These are phyloP conservation scores for Bryoerythrophyllum caledonicum DNA, from an alignment of 225 moss, liverwort and hornwort species.

Conservation along the genomic window DNA sequence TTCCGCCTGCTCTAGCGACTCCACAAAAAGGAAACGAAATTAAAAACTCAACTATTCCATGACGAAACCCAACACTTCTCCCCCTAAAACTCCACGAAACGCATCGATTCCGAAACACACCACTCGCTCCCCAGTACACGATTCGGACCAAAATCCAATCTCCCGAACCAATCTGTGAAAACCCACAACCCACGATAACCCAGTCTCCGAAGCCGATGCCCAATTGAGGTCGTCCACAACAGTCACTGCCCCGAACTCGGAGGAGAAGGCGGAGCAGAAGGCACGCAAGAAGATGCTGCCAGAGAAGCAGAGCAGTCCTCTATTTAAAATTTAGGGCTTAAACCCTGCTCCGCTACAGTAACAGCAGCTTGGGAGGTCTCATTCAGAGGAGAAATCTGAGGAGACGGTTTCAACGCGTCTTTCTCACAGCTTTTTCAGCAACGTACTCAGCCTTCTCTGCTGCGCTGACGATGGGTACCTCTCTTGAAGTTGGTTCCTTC, in stretches of 20 bases:
- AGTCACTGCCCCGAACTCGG: neutral
- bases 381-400: neutral
- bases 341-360: neutral
- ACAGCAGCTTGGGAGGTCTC: neutral
- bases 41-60: slow-evolving; percentile 3
- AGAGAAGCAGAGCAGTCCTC: neutral
- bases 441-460: neutral
- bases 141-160: neutral
- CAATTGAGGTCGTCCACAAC: slow-evolving; percentile 1
- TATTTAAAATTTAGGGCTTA: too few species aligned
- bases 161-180: neutral
- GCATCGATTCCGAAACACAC: neutral
- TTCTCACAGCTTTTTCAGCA: neutral
- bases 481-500: neutral
- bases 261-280: neutral
- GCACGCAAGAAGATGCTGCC: slow-evolving; percentile 19
- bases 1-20: neutral
- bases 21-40: neutral
- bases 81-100: neutral
- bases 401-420: neutral
- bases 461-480: neutral
- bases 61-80: neutral
- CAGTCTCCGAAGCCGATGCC: neutral
- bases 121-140: neutral
- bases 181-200: neutral